phyloP scores from a whole-genome alignment of 352 stramenopile species.

The Globisporangium yorkense region DNA sequence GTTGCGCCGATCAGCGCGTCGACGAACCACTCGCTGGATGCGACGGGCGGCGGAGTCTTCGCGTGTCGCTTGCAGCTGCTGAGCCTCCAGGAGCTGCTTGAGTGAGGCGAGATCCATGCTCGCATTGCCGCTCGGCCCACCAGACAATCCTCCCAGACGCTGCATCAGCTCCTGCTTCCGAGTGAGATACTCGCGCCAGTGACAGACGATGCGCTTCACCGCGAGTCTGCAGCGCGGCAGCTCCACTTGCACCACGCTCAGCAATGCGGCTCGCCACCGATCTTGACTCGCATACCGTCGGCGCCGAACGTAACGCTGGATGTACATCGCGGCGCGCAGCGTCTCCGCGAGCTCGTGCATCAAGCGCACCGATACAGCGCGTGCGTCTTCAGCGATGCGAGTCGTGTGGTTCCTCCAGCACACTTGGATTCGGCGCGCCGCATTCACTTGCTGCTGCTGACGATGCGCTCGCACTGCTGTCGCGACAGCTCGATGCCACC shows the following conservation, averaged over 20 bases:
- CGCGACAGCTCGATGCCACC: slow-evolving; percentile 9
- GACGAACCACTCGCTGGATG: slow-evolving; percentile 33
- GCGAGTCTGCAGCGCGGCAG: slow-evolving; percentile 20
- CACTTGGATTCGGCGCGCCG: slow-evolving; percentile 10
- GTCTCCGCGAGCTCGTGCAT: slow-evolving; percentile 16
- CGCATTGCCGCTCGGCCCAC: not conserved
- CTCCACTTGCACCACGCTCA: slow-evolving; percentile 19
- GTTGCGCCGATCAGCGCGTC: slow-evolving; percentile 20
- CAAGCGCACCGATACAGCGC: slow-evolving; percentile 1
- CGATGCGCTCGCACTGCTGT: not conserved
- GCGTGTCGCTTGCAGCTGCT: slow-evolving; percentile 10
- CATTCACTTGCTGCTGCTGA: not conserved
- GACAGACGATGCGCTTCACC: slow-evolving; percentile 12
- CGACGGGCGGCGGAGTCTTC: slow-evolving; percentile 15
- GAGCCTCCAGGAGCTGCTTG: slow-evolving; percentile 15
- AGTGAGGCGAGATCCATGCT: slow-evolving; percentile 5
- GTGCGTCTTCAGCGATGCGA: slow-evolving; percentile 6
- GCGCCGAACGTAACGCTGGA: slow-evolving; percentile 34
- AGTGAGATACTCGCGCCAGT: slow-evolving; percentile 18
- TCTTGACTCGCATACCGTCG: slow-evolving; percentile 14
- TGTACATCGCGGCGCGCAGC: slow-evolving; percentile 20
- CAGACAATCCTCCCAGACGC: not conserved
- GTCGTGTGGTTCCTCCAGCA: slow-evolving; percentile 5
- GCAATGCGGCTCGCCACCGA: slow-evolving; percentile 24
- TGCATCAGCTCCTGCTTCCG: slow-evolving; percentile 9